Base-by-base conservation (phyloP, 192 early-diverging fungal species). In the Gigaspora rosea region DNA sequence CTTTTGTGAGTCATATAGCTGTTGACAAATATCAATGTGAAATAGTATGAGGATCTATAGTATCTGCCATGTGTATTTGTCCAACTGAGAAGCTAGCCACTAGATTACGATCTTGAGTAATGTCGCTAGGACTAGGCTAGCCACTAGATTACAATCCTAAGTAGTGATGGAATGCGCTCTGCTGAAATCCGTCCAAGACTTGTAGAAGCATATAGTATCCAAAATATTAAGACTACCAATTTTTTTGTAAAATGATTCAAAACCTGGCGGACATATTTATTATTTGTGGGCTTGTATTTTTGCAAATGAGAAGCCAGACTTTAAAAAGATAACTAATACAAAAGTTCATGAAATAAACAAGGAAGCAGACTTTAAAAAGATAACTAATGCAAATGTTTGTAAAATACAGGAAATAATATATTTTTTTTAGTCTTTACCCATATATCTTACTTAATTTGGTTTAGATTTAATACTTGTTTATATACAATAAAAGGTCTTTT, bases 31-130 rank as follows among this genome's bases (percentile, higher is more conserved):
- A 58, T 16, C 52, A n/a, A 73, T n/a, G n/a, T n/a, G n/a, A n/a
- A n/a, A n/a, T n/a, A n/a, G n/a, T n/a, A n/a, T 48, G 51, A 32
- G 71, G 71, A 48, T 32, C 36, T 73, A 73, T 22, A 48, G 36
- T 73, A 58, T 58, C 71, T 46, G 51, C 52, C 71, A 58, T 58
- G 56, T 58, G 16, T n/a, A 58, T 20, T 58, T 73, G 52, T 73
- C 71, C 71, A 73, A 73, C 71, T 73, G 71, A 35, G 71, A 73
- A 58, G 71, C 52, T 73, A 73, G 41, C 52, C 71, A 73, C 71
- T 73, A 54, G 54, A 73, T 49, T 73, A 73, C 71, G 52, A 36
- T 36, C 48, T 20, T 48, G 54, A 73, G 71, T 73, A 54, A 22
- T 48, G 22, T 73, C 71, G 71, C 71, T 73, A 54, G 9, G 71